A percentile compares a stretch with the other conserved stretches of the same genome.
Conservation (phyloP, 2,329 filamentous ascomycete genomes). For the Arachnomyces sp. region DNA sequence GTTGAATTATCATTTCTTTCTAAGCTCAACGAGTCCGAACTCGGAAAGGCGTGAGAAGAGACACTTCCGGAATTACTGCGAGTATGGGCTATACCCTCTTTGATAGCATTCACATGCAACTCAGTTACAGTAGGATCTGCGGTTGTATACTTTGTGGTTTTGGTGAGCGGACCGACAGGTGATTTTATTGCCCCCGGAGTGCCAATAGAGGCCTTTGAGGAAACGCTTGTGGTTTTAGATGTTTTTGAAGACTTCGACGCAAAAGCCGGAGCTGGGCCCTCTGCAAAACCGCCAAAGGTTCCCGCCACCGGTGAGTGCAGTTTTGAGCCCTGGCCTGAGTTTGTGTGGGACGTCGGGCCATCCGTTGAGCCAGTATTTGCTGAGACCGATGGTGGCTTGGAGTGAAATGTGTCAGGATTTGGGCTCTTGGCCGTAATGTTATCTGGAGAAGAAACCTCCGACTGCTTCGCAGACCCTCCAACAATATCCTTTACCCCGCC, state of each 20-base stretch:
- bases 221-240: slow-evolving; percentile 35
- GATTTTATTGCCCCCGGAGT: slow-evolving; percentile 31
- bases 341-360: slow-evolving; percentile 18
- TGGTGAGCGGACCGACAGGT: slow-evolving; percentile 30
- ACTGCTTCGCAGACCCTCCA: slow-evolving; percentile 25
- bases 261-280: slow-evolving; percentile 16
- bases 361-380: slow-evolving; percentile 14
- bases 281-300: slow-evolving; percentile 24
- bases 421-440: slow-evolving; percentile 19
- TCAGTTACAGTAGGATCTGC: slow-evolving; percentile 42
- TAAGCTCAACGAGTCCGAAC: slow-evolving; percentile 20
- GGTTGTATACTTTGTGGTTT: slow-evolving; percentile 24
- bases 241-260: slow-evolving; percentile 28
- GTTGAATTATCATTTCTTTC: slow-evolving; percentile 25
- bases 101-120: slow-evolving; percentile 32
- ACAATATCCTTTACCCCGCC: slow-evolving; percentile 56
- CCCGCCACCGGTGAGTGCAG: slow-evolving; percentile 29
- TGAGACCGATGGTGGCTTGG: slow-evolving; percentile 14
- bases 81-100: slow-evolving; percentile 20
- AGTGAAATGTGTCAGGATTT: slow-evolving; percentile 19
- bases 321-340: slow-evolving; percentile 30
- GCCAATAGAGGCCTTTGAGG: slow-evolving; percentile 35
- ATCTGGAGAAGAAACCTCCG: slow-evolving; percentile 22
- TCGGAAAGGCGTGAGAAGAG: slow-evolving; percentile 23
- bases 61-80: slow-evolving; percentile 26